Conservation (phyloP, 1,284 basidiomycete genomes). For the Bjerkandera adusta region DNA sequence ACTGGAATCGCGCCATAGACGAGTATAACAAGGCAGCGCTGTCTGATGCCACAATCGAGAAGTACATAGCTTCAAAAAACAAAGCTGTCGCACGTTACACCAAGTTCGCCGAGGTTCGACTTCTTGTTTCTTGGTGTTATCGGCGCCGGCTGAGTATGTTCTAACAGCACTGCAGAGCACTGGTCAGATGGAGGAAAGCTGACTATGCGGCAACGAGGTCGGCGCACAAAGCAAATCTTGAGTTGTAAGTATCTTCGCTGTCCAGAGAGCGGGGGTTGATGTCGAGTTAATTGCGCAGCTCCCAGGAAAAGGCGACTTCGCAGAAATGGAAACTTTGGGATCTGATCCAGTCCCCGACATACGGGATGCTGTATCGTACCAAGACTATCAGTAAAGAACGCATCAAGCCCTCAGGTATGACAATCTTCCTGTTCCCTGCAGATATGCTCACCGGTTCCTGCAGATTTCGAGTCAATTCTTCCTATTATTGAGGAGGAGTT, state of each 20-base stretch:
- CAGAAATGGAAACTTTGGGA: conserved; percentile 20
- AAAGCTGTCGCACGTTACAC: too few relatives aligned
- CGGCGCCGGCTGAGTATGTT: too few relatives aligned
- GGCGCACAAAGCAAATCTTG: conserved; percentile 4
- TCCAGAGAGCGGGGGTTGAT: not conserved
- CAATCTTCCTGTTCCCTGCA: not conserved
- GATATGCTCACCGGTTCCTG: not conserved
- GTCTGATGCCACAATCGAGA: conserved; percentile 8
- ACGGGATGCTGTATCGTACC: conserved; percentile 15
- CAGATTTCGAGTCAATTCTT: conserved; percentile 20
- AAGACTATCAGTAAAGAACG: conserved; percentile 19
- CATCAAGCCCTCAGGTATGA: conserved; percentile 17
- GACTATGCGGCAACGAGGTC: not conserved
- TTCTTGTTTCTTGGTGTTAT: conserved; percentile 17
- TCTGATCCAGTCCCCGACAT: conserved; percentile 20
- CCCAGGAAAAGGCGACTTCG: conserved; percentile 3
- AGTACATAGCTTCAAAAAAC: too few relatives aligned
- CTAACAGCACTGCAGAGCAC: not conserved
- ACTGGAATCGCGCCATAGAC: conserved; percentile 23
- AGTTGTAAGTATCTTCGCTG: conserved; percentile 12
- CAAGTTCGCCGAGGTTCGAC: too few relatives aligned
- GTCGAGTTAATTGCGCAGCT: conserved; percentile 11
- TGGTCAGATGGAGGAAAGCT: not conserved
- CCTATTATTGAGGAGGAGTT: conserved; percentile 7
- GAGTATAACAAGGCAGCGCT: conserved; percentile 23